A percentile compares a stretch with the other conserved stretches of the same genome.
These are phyloP conservation scores for Blumeria graminis DNA, from an alignment of 2,329 filamentous ascomycete genomes.

Conservation along the genomic window DNA sequence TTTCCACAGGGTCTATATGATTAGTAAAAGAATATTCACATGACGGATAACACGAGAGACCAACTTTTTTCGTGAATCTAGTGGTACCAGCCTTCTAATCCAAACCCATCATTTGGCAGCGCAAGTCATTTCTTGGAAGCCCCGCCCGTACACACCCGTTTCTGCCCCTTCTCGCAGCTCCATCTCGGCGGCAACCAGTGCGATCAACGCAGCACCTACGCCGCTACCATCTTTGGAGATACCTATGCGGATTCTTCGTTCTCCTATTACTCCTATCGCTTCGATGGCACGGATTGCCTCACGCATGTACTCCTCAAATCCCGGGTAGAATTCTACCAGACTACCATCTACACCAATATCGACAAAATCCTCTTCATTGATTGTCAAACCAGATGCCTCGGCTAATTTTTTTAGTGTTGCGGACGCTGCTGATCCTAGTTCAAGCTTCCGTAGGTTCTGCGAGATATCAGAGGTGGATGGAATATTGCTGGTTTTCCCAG, in stretches of 20 bases:
- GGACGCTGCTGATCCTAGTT: conserved; percentile 9
- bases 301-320: conserved; percentile 70
- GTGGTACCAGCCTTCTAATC: too few species aligned
- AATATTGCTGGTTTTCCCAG: conserved; percentile 1
- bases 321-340: conserved; percentile 86
- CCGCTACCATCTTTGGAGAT: conserved; percentile 93
- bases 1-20: too few species aligned
- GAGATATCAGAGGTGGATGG: conserved; percentile 9
- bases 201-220: conserved; percentile 87
- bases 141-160: too few species aligned
- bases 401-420: conserved; percentile 11
- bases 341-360: conserved; percentile 91
- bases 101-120: too few species aligned
- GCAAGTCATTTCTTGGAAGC: too few species aligned
- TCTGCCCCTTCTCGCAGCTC: conserved; percentile 3
- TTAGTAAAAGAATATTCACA: too few species aligned
- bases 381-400: conserved; percentile 8
- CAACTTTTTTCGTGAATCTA: too few species aligned
- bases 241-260: conserved; percentile 73
- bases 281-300: conserved; percentile 56
- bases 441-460: conserved; percentile 10
- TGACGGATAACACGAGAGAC: too few species aligned
- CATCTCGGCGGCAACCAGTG: conserved; percentile 53
- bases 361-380: conserved; percentile 35
- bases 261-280: conserved; percentile 52